Evolutionary conservation across 2,329 filamentous ascomycete genomes (phyloP), one percentile per base, ranked within the genome.

Genomic region (Pseudopyricularia javanii): DNA sequence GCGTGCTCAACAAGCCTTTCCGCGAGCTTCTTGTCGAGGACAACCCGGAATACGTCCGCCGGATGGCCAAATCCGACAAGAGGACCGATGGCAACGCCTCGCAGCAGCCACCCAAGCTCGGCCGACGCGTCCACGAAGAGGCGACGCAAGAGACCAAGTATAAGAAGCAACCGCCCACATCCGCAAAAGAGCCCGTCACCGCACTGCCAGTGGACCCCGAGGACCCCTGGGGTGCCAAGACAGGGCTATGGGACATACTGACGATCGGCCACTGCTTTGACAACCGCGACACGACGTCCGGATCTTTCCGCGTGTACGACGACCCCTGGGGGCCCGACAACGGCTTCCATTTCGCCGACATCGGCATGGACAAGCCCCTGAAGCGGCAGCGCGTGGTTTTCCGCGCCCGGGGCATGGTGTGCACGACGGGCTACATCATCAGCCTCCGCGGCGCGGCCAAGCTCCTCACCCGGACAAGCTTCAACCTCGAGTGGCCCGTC

Each of bases 361-460:
- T 52, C 1, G 33, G 34, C 1, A 47, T 45, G 40, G 51, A 59
- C 9, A 60, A 61, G 47, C 58, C 12, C 4, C 54, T 63, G n/a
- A 57, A 56, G 45, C 43, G 54, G 7, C 54, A 63, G 50, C 58
- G 63, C 33, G 59, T 62, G 12, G 51, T 64, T 15, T 57, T 59
- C 35, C 51, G 54, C 33, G 57, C 59, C 4, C 58, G 58, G 7
- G 59, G 57, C 24, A 54, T 60, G 34, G 56, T 54, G 3, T 64
- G 63, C 54, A 61, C 60, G 8, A 62, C 61, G 2, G 60, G 58
- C 1, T 64, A 64, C 47, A 61, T 62, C 8, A 56, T 64, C 8
- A 59, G 54, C n/a, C 59, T 58, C 26, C 56, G 57, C 1, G 63
- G 63, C 22, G 63, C 63, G 3, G 60, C 59, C 12, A 64, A 64